These are phyloP conservation scores for Paraconiothyrium brasiliense DNA, from an alignment of 2,329 filamentous ascomycete genomes.

Conservation along the genomic window DNA sequence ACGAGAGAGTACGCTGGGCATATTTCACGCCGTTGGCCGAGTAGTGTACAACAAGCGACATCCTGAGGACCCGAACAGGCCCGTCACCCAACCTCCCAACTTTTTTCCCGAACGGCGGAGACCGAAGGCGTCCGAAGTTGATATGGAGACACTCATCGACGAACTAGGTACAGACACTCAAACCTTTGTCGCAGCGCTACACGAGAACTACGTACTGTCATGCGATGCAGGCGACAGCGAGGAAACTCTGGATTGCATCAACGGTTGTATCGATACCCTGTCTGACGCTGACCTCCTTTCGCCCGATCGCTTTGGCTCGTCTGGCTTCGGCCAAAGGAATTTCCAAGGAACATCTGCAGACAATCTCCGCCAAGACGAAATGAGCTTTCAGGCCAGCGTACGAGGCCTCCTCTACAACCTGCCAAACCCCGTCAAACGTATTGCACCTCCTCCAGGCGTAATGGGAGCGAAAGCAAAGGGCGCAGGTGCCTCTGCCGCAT, in stretches of 20 bases:
- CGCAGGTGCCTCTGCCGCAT: conserved; percentile 27
- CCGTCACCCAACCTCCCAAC: conserved; percentile 55
- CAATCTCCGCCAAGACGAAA: conserved; percentile 87
- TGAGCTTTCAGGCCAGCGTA: conserved; percentile 90
- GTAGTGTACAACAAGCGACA: conserved; percentile 95
- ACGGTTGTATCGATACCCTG: conserved; percentile 84
- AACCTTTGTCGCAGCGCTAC: conserved; percentile 88
- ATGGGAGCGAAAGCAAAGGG: conserved; percentile 44
- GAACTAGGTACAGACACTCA: conserved; percentile 92
- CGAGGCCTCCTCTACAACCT: conserved; percentile 86
- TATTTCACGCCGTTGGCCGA: conserved; percentile 96
- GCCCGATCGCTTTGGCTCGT: conserved; percentile 74
- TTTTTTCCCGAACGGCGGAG: conserved; percentile 57
- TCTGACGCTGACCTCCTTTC: conserved; percentile 89
- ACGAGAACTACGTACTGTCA: conserved; percentile 92
- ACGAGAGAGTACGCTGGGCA: conserved; percentile 87
- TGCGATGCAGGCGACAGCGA: conserved; percentile 71
- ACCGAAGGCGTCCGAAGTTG: conserved; percentile 55
- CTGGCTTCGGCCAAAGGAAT: conserved; percentile 61
- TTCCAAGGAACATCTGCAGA: conserved; percentile 68
- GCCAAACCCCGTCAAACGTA: conserved; percentile 82
- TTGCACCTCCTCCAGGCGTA: conserved; percentile 51
- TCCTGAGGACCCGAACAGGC: conserved; percentile 44
- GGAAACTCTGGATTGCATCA: conserved; percentile 77
- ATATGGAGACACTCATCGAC: conserved; percentile 78